Evolutionary conservation across 352 stramenopile genomes (phyloP).

Genomic region (Phytophthora ohioensis): DNA sequence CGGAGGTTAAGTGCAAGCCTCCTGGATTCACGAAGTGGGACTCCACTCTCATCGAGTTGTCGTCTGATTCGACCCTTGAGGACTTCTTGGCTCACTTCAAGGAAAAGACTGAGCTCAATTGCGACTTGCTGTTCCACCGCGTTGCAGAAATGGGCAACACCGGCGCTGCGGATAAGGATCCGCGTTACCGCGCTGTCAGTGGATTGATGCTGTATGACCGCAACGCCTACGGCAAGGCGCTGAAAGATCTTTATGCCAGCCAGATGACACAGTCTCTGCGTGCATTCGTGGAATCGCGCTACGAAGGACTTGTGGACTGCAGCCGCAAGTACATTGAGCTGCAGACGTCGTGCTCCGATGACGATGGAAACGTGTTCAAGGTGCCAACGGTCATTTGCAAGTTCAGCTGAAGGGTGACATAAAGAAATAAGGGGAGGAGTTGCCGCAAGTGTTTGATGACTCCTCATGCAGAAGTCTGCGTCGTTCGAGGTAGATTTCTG

Average conservation of each 20-base stretch:
- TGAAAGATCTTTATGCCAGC: constrained; percentile 76
- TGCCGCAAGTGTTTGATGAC: constrained; percentile 8
- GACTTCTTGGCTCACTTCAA: constrained; percentile 79
- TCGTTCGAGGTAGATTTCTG: constrained; percentile 19
- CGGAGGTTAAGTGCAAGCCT: constrained; percentile 88
- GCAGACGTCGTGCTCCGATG: constrained; percentile 87
- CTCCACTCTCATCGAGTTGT: constrained; percentile 80
- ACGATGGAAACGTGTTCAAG: constrained; percentile 83
- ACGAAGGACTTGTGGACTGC: constrained; percentile 85
- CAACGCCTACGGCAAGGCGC: constrained; percentile 75
- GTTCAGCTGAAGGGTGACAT: constrained; percentile 59
- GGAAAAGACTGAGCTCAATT: constrained; percentile 77
- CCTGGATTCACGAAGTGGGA: constrained; percentile 94
- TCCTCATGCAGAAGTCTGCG: constrained; percentile 16
- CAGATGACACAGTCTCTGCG: constrained; percentile 68
- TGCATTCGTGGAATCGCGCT: constrained; percentile 77
- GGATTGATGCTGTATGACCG: constrained; percentile 90
- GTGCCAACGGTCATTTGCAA: constrained; percentile 90
- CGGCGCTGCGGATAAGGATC: constrained; percentile 64
- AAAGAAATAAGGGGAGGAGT: constrained; percentile 5
- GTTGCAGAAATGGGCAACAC: constrained; percentile 79
- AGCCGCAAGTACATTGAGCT: constrained; percentile 86
- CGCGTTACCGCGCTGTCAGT: constrained; percentile 71
- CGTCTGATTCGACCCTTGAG: constrained; percentile 67
- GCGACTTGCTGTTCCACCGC: constrained; percentile 81